phyloP scores from a whole-genome alignment of 2,329 filamentous ascomycete species.

The Calonectria multiphialidica region DNA sequence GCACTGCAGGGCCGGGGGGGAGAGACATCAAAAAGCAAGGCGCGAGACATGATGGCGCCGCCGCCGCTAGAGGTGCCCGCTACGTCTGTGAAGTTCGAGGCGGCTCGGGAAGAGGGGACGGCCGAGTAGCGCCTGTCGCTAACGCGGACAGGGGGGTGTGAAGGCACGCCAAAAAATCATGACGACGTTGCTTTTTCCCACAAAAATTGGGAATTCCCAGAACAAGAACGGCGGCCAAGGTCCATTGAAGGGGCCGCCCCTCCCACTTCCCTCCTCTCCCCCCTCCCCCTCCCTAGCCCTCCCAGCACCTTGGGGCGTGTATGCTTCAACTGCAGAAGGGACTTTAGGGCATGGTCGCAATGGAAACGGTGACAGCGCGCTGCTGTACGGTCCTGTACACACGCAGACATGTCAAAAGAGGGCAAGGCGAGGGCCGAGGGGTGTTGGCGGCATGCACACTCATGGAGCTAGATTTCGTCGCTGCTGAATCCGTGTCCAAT shows the following conservation, averaged over 20 bases:
- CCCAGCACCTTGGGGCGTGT: conserved; percentile 13
- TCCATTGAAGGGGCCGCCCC: not conserved
- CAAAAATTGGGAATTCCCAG: conserved; percentile 28
- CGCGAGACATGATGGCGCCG: conserved; percentile 12
- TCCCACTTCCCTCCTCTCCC: not conserved
- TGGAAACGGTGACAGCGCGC: conserved; percentile 22
- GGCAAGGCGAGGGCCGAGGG: conserved; percentile 27
- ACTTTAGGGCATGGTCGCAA: conserved; percentile 42
- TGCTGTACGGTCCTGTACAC: conserved; percentile 23
- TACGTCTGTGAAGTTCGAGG: conserved; percentile 33
- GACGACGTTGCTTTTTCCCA: conserved; percentile 38
- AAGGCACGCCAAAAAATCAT: conserved; percentile 12
- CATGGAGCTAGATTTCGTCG: conserved; percentile 23
- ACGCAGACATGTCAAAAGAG: conserved; percentile 1
- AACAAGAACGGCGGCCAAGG: conserved; percentile 16
- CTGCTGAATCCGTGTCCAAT: conserved; percentile 36
- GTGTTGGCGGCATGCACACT: conserved; percentile 29
- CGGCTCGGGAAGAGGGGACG: conserved; percentile 35
- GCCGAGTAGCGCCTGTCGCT: conserved; percentile 36
- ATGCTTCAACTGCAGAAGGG: conserved; percentile 25
- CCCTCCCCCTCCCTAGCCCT: no score
- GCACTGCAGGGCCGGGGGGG: conserved; percentile 29
- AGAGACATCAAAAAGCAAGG: conserved; percentile 25
- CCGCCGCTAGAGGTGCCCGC: conserved; percentile 5
- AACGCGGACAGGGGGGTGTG: conserved; percentile 26